A percentile compares a stretch with the other conserved stretches of the same genome.
Evolutionary conservation across 139 green algal species (phyloP).

Genomic region (Astrephomene gubernaculifera): DNA sequence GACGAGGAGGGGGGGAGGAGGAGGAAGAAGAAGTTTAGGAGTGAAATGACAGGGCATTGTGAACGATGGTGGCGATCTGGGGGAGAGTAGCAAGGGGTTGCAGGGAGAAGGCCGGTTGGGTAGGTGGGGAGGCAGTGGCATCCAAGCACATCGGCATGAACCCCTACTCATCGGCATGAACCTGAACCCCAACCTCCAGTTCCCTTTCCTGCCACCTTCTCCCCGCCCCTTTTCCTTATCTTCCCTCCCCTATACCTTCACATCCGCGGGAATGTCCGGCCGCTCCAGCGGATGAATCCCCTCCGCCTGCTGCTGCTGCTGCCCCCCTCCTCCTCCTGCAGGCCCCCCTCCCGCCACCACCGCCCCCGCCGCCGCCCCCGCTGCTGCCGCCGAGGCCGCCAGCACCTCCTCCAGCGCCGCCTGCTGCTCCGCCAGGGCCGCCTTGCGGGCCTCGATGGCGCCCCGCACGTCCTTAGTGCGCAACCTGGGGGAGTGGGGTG

Average conservation of each 20-base stretch:
- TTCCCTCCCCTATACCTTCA: constrained; percentile 55
- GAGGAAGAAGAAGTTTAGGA: background rate
- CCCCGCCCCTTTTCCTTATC: background rate
- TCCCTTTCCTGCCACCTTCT: background rate
- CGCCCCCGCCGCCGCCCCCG: background rate
- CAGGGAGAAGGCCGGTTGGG: no score
- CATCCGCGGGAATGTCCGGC: constrained; percentile 56
- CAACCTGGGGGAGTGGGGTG: constrained; percentile 42
- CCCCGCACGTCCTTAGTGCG: constrained; percentile 68
- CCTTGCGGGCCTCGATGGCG: constrained; percentile 51
- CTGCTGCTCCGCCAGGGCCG: constrained; percentile 43
- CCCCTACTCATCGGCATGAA: no score
- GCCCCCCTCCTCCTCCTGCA: no score
- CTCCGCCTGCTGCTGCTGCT: no score
- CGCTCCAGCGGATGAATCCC: constrained; percentile 65
- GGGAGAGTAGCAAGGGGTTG: no score
- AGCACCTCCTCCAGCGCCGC: constrained; percentile 41
- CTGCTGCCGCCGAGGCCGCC: constrained; percentile 25
- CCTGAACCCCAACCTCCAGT: background rate
- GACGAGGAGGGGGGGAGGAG: background rate
- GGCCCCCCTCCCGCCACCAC: constrained; percentile 1
- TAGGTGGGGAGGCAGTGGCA: no score
- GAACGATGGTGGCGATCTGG: no score
- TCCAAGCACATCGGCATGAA: no score
- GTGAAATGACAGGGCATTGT: no score